Conservation (phyloP, 306 rosid species). For the Cicer bijugum region DNA sequence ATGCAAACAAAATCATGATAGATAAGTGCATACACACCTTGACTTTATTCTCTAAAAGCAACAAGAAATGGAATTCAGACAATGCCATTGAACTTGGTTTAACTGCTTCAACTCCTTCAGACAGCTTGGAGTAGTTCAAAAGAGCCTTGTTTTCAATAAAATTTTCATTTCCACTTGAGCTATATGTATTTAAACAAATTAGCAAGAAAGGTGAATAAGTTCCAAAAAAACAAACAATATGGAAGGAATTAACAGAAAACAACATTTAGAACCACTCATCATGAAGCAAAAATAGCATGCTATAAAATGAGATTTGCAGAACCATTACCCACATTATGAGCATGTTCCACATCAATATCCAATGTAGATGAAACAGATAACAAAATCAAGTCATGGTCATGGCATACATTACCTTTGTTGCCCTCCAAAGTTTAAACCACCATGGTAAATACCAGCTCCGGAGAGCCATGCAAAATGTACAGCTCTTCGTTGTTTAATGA, state of each 20-base stretch:
- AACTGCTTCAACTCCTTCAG: conserved; percentile 71
- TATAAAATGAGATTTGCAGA: conserved; percentile 41
- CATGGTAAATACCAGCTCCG: conserved; percentile 97
- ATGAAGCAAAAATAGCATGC: conserved; percentile 45
- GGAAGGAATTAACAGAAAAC: conserved; percentile 32
- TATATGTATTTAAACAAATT: conserved; percentile 46
- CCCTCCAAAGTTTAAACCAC: conserved; percentile 88
- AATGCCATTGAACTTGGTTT: conserved; percentile 91
- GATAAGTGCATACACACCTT: conserved; percentile 61
- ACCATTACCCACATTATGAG: conserved; percentile 29
- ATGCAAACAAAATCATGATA: conserved; percentile 29
- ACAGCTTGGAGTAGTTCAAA: conserved; percentile 73
- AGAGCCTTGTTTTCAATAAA: conserved; percentile 97
- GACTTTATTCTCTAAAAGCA: conserved; percentile 89
- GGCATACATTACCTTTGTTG: conserved; percentile 70
- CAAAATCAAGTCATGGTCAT: conserved; percentile 26
- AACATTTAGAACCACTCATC: conserved; percentile 38
- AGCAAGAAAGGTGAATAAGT: conserved; percentile 20
- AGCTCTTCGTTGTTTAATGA: conserved; percentile 94
- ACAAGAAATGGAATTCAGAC: conserved; percentile 95
- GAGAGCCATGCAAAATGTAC: conserved; percentile 99
- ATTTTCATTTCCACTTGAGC: conserved; percentile 85
- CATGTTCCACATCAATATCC: conserved; percentile 26
- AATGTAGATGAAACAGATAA: conserved; percentile 25
- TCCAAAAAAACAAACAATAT: conserved; percentile 14